Base-by-base conservation (phyloP, 345 rosid species). In the Fremontodendron californicum region DNA sequence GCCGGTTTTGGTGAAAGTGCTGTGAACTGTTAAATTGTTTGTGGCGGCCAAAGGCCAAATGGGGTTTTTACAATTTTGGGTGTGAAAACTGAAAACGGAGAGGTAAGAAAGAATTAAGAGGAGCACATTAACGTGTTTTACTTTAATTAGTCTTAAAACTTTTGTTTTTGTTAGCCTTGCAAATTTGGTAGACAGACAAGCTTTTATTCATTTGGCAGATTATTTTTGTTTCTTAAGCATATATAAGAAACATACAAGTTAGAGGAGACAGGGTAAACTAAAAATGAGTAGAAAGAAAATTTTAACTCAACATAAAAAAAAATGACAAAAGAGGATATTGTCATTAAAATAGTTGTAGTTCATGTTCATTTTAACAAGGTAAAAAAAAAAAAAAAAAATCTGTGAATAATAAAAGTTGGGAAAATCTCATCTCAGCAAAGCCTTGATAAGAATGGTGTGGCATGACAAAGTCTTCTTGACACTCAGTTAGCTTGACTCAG, bases 401-500 rank as follows among this genome's bases (percentile, higher is more conserved):
- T 69, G 54, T 27, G 11, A 45, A 61, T 31, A 25, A 15, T 33
- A 23, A 33, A 25, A 45, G 57, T 23, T 23, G 40, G 25, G 16
- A 27, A 60, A 40, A 18, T 58, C 74, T 60, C 71, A 42, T 43
- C 43, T 62, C 42, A 6, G n/a, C 13, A 72, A 62, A 21, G 43
- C 3, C 13, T 46, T 3, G 43, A 58, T 35, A 78, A 57, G 62
- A 69, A 73, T 75, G 4, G 65, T 12, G 55, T 27, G 43, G 19
- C 19, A 40, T n/a, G 51, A 43, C 37, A 27, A 27, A 27, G 16
- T 43, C 1, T 12, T 49, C 3, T 60, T 13, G 74, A 45, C 16
- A 25, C 55, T 83, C 74, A 84, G 23, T 77, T 68, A 10, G 82
- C 75, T 77, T 46, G 60, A 35, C 57, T 82, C 77, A n/a, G 91